These are phyloP conservation scores for Pythium monospermum DNA, from an alignment of 352 stramenopile species.

Conservation along the genomic window DNA sequence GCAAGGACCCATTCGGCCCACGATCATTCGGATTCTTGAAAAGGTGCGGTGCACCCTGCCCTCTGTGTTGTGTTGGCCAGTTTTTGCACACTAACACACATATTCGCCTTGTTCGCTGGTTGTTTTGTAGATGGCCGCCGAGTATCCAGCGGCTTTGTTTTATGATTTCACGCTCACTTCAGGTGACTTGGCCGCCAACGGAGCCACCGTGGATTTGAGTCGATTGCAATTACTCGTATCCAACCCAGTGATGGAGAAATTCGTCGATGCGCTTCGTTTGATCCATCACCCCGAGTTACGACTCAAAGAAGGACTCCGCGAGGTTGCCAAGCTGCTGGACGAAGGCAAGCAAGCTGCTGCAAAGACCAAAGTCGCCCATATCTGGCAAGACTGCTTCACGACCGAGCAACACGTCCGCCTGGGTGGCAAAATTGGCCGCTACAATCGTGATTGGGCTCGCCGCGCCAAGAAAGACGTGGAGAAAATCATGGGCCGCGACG, in stretches of 20 bases:
- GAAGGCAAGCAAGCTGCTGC: slow-evolving; percentile 32
- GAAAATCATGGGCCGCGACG: slow-evolving; percentile 67
- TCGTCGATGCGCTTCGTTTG: slow-evolving; percentile 69
- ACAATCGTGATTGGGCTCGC: slow-evolving; percentile 66
- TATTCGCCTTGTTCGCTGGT: neutral
- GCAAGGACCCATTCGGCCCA: slow-evolving; percentile 45
- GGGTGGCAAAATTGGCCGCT: slow-evolving; percentile 57
- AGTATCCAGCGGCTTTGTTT: slow-evolving; percentile 72
- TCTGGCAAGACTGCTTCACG: slow-evolving; percentile 68
- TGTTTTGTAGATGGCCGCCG: slow-evolving; percentile 45
- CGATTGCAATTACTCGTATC: slow-evolving; percentile 42
- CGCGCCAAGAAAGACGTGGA: slow-evolving; percentile 42
- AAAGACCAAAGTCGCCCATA: slow-evolving; percentile 25
- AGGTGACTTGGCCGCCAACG: slow-evolving; percentile 21
- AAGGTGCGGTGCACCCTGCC: slow-evolving; percentile 36
- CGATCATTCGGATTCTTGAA: slow-evolving; percentile 60
- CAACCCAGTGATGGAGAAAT: slow-evolving; percentile 79
- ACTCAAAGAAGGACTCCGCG: slow-evolving; percentile 70
- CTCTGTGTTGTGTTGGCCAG: neutral
- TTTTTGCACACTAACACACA: neutral
- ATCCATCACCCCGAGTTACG: slow-evolving; percentile 78
- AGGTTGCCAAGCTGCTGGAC: slow-evolving; percentile 62
- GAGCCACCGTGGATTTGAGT: slow-evolving; percentile 43
- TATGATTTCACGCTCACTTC: slow-evolving; percentile 81
- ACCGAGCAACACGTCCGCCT: slow-evolving; percentile 40